Evolutionary conservation across 768 basidiomycete genomes (phyloP).

Genomic region (Hygrophoropsis aurantiaca): DNA sequence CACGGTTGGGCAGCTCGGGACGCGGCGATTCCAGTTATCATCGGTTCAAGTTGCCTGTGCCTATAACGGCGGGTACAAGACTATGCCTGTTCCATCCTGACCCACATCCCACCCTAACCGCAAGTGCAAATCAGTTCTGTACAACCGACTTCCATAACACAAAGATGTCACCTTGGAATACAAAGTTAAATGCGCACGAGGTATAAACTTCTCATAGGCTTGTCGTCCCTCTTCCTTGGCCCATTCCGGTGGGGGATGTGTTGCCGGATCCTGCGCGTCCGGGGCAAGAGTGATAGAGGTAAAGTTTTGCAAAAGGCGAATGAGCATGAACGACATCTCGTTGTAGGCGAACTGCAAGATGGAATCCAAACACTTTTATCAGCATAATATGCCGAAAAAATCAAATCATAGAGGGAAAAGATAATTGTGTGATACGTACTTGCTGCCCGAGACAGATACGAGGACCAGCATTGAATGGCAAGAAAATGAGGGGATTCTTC

Average conservation of each 20-base stretch:
- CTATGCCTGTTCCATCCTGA: too few relatives aligned
- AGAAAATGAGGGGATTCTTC: conserved; percentile 68
- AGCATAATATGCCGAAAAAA: too few relatives aligned
- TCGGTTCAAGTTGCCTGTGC: too few relatives aligned
- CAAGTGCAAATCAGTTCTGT: too few relatives aligned
- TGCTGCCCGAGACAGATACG: conserved; percentile 64
- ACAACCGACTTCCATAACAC: too few relatives aligned
- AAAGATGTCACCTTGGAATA: too few relatives aligned
- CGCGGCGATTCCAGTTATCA: too few relatives aligned
- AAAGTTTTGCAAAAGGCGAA: conserved; percentile 64
- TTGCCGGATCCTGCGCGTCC: conserved; percentile 44
- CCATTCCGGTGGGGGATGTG: conserved; percentile 49
- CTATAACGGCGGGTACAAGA: too few relatives aligned
- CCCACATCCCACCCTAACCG: too few relatives aligned
- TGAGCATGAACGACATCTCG: conserved; percentile 61
- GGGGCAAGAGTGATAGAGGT: conserved; percentile 45
- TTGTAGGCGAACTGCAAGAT: conserved; percentile 52
- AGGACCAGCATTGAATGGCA: conserved; percentile 60
- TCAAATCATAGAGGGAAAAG: too few relatives aligned
- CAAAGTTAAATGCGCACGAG: conserved; percentile 57
- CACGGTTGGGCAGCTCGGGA: too few relatives aligned
- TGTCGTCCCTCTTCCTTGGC: conserved; percentile 44
- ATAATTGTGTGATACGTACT: conserved; percentile 28
- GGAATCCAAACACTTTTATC: not conserved
- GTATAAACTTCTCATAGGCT: conserved; percentile 47